phyloP scores from a whole-genome alignment of 2,329 filamentous ascomycete species.

The Nigrospora oryzae region DNA sequence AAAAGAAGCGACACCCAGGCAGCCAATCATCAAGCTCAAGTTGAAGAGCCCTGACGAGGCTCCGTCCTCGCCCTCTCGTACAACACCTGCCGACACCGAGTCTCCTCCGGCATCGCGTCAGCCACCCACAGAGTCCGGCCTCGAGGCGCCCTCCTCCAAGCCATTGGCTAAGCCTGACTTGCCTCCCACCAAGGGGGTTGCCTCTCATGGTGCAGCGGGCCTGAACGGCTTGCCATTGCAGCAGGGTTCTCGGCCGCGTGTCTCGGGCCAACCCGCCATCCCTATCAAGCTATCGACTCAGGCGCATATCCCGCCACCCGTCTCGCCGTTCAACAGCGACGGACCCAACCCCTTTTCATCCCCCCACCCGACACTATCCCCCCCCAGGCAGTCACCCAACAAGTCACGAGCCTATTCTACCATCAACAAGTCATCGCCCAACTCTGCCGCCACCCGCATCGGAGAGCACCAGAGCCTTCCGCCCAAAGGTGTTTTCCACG shows the following conservation, averaged over 20 bases:
- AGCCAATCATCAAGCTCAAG: constrained; percentile 46
- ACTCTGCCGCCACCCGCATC: constrained; percentile 6
- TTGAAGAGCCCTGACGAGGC: constrained; percentile 22
- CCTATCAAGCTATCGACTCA: constrained; percentile 18
- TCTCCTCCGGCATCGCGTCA: constrained; percentile 5
- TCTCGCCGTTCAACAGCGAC: constrained; percentile 18
- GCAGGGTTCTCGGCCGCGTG: constrained; percentile 6
- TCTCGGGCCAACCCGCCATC: constrained; percentile 11
- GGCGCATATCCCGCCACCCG: constrained; percentile 13
- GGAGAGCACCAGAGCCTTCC: constrained; percentile 13
- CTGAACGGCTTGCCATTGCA: constrained; percentile 7
- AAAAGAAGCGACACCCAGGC: constrained; percentile 54
- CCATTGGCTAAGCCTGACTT: constrained; percentile 5
- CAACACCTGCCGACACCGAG: constrained; percentile 13
- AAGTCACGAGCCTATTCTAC: constrained; percentile 29
- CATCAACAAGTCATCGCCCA: constrained; percentile 22
- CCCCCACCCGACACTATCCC: constrained; percentile 30
- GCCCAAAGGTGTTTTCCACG: constrained; percentile 21
- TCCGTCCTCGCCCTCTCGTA: constrained; percentile 12
- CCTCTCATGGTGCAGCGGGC: neutral
- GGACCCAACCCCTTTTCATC: constrained; percentile 32
- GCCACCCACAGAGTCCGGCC: constrained; percentile 3
- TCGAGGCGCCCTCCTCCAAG: constrained; percentile 13
- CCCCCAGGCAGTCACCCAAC: constrained; percentile 29
- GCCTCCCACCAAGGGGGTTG: constrained; percentile 3